A percentile compares a stretch with the other conserved stretches of the same genome.
Conservation (phyloP, 2,329 filamentous ascomycete genomes). For the Cladosporium sp. region DNA sequence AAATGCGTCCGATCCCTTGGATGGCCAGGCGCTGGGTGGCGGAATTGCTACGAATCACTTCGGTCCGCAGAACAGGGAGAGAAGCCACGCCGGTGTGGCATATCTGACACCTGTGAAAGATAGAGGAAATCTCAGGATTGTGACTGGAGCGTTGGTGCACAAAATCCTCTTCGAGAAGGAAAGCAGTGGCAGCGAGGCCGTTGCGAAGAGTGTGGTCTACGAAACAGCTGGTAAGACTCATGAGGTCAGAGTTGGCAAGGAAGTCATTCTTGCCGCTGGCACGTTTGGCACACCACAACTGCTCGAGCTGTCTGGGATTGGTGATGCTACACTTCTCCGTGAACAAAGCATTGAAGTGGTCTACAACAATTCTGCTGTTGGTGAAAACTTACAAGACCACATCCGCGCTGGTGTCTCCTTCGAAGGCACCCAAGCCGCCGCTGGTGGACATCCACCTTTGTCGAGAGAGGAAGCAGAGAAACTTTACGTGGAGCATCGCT, state of each 20-base stretch:
- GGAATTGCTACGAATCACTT: slow-evolving; percentile 14
- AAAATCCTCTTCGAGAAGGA: slow-evolving; percentile 21
- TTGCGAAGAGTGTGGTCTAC: slow-evolving; percentile 19
- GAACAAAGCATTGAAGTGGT: slow-evolving; percentile 22
- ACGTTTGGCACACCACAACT: slow-evolving; percentile 58
- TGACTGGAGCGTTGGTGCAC: slow-evolving; percentile 22
- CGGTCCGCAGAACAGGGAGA: slow-evolving; percentile 18
- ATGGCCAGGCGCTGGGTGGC: not conserved
- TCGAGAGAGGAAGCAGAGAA: slow-evolving; percentile 17
- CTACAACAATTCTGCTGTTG: slow-evolving; percentile 26
- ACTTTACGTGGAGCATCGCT: slow-evolving; percentile 22
- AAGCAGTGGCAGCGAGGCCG: not conserved
- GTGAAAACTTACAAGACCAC: slow-evolving; percentile 35
- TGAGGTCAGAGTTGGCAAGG: slow-evolving; percentile 33
- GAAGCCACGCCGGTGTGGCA: slow-evolving; percentile 27
- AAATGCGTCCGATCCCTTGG: slow-evolving; percentile 20
- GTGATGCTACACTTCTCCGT: slow-evolving; percentile 22
- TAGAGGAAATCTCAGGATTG: slow-evolving; percentile 23
- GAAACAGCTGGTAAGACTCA: slow-evolving; percentile 22
- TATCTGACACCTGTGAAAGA: slow-evolving; percentile 24
- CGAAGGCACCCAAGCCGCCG: slow-evolving; percentile 27
- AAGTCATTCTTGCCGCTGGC: slow-evolving; percentile 61
- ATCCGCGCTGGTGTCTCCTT: slow-evolving; percentile 22
- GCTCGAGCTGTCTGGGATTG: slow-evolving; percentile 61
- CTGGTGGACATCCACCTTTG: not conserved